phyloP scores from a whole-genome alignment of 2,329 filamentous ascomycete genomes.

The Phialophora chinensis region DNA sequence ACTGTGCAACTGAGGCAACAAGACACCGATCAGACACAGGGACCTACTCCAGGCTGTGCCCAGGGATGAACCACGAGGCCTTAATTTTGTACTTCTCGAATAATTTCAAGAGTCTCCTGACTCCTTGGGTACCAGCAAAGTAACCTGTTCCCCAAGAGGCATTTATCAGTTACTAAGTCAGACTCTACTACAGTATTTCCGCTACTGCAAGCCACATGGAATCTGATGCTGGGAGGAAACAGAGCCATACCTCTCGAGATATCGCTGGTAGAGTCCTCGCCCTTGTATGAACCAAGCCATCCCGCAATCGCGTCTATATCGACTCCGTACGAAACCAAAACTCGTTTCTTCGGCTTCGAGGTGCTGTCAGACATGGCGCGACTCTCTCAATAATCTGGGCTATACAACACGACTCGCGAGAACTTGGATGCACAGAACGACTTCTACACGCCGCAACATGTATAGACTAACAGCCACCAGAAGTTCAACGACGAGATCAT shows the following conservation, averaged over 20 bases:
- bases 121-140: slow-evolving; percentile 73
- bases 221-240: not conserved
- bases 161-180: not conserved
- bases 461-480: not conserved
- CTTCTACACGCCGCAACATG: not conserved
- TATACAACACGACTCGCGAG: not conserved
- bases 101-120: slow-evolving; percentile 70
- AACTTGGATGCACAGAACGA: not conserved
- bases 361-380: slow-evolving; percentile 8
- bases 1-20: not conserved
- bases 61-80: slow-evolving; percentile 70
- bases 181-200: not conserved
- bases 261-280: slow-evolving; percentile 73
- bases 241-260: slow-evolving; percentile 67
- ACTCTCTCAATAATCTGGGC: not conserved
- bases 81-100: slow-evolving; percentile 76
- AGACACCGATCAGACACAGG: not conserved
- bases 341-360: slow-evolving; percentile 52
- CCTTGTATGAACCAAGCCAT: slow-evolving; percentile 76
- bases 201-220: not conserved
- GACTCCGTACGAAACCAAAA: slow-evolving; percentile 68
- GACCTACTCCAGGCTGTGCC: slow-evolving; percentile 61
- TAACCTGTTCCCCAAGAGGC: slow-evolving; percentile 48
- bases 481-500: not conserved
- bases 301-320: slow-evolving; percentile 77